Percentiles rank a stretch among this genome's conserved stretches.
phyloP scores from a whole-genome alignment of 371 early-diverging fungal genomes.

The Rhizopus stolonifer region DNA sequence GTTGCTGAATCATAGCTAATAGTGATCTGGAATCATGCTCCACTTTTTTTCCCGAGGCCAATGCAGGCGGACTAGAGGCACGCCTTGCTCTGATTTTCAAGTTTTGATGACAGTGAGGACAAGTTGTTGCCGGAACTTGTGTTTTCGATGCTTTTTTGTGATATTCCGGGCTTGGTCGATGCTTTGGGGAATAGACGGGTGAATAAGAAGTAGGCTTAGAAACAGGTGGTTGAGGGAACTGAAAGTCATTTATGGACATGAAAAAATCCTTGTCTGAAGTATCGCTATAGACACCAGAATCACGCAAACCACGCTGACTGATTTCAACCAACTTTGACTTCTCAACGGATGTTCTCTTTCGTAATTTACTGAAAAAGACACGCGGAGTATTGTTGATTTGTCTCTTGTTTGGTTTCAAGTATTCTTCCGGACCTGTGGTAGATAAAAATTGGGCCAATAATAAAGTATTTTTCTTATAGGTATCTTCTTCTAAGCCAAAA shows the following conservation, averaged over 20 bases:
- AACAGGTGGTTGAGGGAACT: constrained; percentile 34
- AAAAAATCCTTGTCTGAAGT: constrained; percentile 31
- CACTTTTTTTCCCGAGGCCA: constrained; percentile 20
- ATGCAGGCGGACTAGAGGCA: constrained; percentile 33
- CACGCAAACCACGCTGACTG: constrained; percentile 12
- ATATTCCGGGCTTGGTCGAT: constrained; percentile 29
- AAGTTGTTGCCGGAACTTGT: constrained; percentile 10
- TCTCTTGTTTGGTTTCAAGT: constrained; percentile 12
- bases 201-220: too few relatives aligned
- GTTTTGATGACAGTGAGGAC: constrained; percentile 39
- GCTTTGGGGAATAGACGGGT: too few relatives aligned
- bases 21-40: constrained; percentile 7
- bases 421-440: constrained; percentile 41
- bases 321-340: neutral
- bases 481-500: neutral
- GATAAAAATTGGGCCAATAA: constrained; percentile 39
- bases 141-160: constrained; percentile 6
- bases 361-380: constrained; percentile 26
- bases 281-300: constrained; percentile 46
- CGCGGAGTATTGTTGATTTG: constrained; percentile 33
- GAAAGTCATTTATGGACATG: constrained; percentile 13
- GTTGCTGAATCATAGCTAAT: constrained; percentile 28
- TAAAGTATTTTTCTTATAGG: constrained; percentile 22
- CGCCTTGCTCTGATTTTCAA: neutral
- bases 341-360: constrained; percentile 23